These are phyloP conservation scores for Euclidium syriacum DNA, from an alignment of 345 rosid genomes.

Conservation along the genomic window DNA sequence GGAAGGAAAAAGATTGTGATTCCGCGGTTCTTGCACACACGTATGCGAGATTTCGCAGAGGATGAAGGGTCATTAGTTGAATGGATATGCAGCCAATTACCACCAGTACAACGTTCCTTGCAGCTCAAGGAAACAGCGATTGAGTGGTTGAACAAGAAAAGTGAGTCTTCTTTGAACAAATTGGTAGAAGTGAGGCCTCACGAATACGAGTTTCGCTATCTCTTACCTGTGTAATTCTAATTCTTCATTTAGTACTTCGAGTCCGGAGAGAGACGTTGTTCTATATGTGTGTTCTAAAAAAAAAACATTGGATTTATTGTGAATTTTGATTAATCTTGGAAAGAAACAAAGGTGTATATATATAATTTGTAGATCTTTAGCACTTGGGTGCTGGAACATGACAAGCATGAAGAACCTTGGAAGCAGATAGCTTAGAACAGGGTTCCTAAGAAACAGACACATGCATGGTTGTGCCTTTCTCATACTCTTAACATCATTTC, in stretches of 20 bases:
- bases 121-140: conserved; percentile 28
- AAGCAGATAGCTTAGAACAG: no score
- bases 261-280: neutral
- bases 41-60: conserved; percentile 25
- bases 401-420: no score
- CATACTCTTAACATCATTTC: no score
- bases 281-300: neutral
- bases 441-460: no score
- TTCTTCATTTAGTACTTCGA: neutral
- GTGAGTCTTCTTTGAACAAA: conserved; percentile 9
- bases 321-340: neutral
- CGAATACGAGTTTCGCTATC: conserved; percentile 34
- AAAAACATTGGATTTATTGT: neutral
- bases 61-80: conserved; percentile 26
- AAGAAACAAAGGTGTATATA: no score
- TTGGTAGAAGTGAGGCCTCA: conserved; percentile 28
- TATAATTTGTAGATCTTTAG: no score
- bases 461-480: no score
- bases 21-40: conserved; percentile 18
- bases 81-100: conserved; percentile 32
- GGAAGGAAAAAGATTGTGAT: conserved; percentile 27
- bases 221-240: conserved; percentile 14
- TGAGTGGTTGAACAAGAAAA: conserved; percentile 24
- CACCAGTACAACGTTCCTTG: conserved; percentile 31
- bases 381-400: no score